Base-by-base conservation (phyloP, 2,329 filamentous ascomycete genomes). In the Camillea tinctor region DNA sequence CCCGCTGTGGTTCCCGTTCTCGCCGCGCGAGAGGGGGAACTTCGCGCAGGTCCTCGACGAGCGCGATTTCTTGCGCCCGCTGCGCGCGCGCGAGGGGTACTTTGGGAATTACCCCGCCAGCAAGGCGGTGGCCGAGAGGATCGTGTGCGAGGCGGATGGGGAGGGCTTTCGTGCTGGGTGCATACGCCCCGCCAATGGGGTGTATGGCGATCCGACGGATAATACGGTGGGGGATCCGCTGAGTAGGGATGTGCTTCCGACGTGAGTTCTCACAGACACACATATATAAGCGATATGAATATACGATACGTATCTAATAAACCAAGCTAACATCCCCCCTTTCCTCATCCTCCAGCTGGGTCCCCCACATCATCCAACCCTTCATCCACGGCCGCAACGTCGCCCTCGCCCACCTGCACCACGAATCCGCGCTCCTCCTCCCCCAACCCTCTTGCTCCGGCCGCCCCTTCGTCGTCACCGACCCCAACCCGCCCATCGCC, bases 121-220 rank as follows among this genome's bases (percentile, higher is more conserved):
- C 56, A 86, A 86, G 66, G 76, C 79, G 6, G 75, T 79, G 58
- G 82, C 81, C 1, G 84, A 86, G 71, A 73, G 77, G 15, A 62
- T 84, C 8, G 77, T 86, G 9, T 80, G 80, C 59, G 67, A 60
- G 4, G 70, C 74, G 9, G 75, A 80, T 56, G 51, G 58, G 55
- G 54, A 66, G 50, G 48, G 69, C 15, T 77, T 85, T 61, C 75
- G 81, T 5, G 84, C 82, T 0, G 82, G 82, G 20, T 77, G 76
- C 64, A 81, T 85, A 57, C 74, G 82, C 2, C 82, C 82, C 0
- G 77, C 79, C 2, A 83, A 84, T 62, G 80, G 79, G 2, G 77
- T 85, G 13, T 84, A 84, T 60, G 82, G 82, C 2, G 76, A 81
- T 52, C 79, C 78, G 1, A 78, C 74, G 3, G 79, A 83, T 64